A percentile compares a stretch with the other conserved stretches of the same genome.
These are phyloP conservation scores for Syzygium oleosum DNA, from an alignment of 345 rosid species.

Conservation along the genomic window DNA sequence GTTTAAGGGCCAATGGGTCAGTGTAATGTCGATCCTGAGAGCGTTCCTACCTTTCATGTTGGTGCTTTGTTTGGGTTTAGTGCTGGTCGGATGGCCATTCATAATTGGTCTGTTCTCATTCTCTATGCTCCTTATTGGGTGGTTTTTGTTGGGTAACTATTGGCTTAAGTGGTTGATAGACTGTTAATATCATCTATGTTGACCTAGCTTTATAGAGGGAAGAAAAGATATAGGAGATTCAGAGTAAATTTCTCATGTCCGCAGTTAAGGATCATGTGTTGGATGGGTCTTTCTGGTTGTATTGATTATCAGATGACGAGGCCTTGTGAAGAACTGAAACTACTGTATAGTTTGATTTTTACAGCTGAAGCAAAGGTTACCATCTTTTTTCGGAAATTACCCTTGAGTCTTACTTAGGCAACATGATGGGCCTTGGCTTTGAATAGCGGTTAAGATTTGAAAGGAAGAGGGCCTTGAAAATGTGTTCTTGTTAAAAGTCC, in stretches of 20 bases:
- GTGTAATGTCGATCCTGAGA: slow-evolving; percentile 40
- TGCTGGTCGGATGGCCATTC: slow-evolving; percentile 75
- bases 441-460: not conserved
- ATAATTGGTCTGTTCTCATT: slow-evolving; percentile 59
- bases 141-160: slow-evolving; percentile 68
- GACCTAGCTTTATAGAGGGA: not conserved
- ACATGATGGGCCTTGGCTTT: not conserved
- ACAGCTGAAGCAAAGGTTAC: not conserved
- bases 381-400: not conserved
- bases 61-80: slow-evolving; percentile 50
- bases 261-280: not conserved
- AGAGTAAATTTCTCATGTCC: not conserved
- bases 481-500: not conserved
- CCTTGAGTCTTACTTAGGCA: not conserved
- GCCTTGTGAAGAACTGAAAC: not conserved
- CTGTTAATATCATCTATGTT: slow-evolving; percentile 15
- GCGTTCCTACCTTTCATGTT: slow-evolving; percentile 64
- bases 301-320: not conserved
- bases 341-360: not conserved
- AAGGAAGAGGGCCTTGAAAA: not conserved
- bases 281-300: not conserved
- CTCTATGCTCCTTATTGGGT: slow-evolving; percentile 47
- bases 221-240: not conserved
- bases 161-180: slow-evolving; percentile 48
- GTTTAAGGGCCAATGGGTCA: slow-evolving; percentile 64